Percentiles rank a stretch among this genome's conserved stretches.
phyloP scores from a whole-genome alignment of 495 filamentous ascomycete species.

The Halenospora varia region DNA sequence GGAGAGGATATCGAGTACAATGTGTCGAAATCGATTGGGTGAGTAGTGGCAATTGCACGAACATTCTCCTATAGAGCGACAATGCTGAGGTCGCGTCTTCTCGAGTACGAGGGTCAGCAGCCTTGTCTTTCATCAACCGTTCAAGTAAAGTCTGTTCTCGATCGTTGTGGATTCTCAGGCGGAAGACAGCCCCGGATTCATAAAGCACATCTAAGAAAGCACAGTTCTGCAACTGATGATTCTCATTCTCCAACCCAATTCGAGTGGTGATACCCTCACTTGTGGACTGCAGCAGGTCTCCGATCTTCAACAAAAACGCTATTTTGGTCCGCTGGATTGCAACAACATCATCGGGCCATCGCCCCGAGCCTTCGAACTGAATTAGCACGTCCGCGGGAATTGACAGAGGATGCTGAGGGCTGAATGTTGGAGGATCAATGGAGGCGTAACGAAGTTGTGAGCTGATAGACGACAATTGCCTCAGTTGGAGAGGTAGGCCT shows the following conservation, averaged over 20 bases:
- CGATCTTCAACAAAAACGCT: constrained; percentile 83
- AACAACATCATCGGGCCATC: constrained; percentile 87
- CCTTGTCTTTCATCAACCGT: constrained; percentile 68
- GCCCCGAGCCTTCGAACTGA: constrained; percentile 88
- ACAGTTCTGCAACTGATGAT: constrained; percentile 62
- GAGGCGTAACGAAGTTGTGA: constrained; percentile 72
- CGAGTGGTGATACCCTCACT: constrained; percentile 48
- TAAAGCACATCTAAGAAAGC: constrained; percentile 82
- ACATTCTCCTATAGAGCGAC: constrained; percentile 64
- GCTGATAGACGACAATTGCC: constrained; percentile 69
- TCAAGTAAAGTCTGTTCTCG: constrained; percentile 80
- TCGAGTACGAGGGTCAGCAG: constrained; percentile 51
- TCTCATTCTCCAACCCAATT: constrained; percentile 76
- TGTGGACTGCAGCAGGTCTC: constrained; percentile 55
- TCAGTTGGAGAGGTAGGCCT: constrained; percentile 72
- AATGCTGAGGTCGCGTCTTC: constrained; percentile 66
- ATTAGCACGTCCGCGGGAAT: constrained; percentile 64
- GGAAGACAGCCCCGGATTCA: constrained; percentile 60
- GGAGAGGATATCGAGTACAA: constrained; percentile 72
- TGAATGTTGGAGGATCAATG: constrained; percentile 40
- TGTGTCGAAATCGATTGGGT: constrained; percentile 74
- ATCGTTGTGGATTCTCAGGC: constrained; percentile 72
- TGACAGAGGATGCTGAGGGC: constrained; percentile 29
- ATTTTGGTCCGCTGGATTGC: constrained; percentile 93
- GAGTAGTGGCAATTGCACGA: constrained; percentile 69